These are phyloP conservation scores for Colletotrichum acutatum DNA, from an alignment of 2,329 filamentous ascomycete species.

Conservation along the genomic window DNA sequence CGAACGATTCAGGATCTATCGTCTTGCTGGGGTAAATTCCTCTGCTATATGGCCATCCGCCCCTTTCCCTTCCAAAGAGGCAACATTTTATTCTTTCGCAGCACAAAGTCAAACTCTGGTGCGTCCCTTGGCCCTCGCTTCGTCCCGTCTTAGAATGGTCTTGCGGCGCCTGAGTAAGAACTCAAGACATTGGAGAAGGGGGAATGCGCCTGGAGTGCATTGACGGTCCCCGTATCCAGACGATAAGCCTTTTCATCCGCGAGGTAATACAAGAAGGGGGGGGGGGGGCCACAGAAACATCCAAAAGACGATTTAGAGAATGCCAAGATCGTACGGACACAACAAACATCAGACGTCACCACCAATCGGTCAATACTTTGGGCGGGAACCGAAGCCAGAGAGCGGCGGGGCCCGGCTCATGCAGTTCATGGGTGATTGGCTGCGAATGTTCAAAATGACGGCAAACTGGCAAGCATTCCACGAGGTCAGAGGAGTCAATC, in stretches of 20 bases:
- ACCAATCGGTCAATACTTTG: conserved; percentile 25
- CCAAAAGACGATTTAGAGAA: neutral
- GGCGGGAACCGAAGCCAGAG: neutral
- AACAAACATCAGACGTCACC: conserved; percentile 12
- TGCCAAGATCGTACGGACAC: conserved; percentile 11
- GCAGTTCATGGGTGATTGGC: neutral
- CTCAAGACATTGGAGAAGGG: conserved; percentile 9
- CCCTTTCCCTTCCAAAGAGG: neutral
- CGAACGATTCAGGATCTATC: conserved; percentile 1
- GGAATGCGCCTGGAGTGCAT: neutral
- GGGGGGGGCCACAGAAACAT: neutral
- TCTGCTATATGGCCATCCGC: neutral
- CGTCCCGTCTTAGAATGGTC: conserved; percentile 21
- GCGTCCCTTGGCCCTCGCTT: conserved; percentile 21
- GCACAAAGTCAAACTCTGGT: conserved; percentile 6
- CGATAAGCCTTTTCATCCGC: neutral
- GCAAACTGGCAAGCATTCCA: conserved; percentile 26
- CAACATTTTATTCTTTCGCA: neutral
- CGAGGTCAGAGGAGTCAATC: conserved; percentile 5
- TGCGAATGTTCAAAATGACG: conserved; percentile 7
- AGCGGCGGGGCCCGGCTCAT: conserved; percentile 1
- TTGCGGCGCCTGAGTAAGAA: conserved; percentile 13
- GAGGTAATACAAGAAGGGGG: neutral
- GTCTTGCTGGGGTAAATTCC: conserved; percentile 11
- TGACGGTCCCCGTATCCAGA: neutral